These are phyloP conservation scores for Ophiorrhiza pumila DNA, from an alignment of 257 asterid genomes.

Conservation along the genomic window DNA sequence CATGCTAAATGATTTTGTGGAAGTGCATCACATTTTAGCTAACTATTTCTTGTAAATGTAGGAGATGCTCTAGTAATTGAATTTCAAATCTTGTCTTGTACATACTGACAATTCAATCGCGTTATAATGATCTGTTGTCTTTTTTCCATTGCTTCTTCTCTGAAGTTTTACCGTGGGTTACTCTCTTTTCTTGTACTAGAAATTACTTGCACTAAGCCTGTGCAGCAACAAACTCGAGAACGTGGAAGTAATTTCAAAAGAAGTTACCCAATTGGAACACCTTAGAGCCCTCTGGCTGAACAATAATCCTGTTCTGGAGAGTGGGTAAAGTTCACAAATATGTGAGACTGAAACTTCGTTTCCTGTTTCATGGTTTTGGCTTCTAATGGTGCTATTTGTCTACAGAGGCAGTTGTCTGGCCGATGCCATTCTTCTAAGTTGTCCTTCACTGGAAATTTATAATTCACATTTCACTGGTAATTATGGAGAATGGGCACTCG, in stretches of 20 bases:
- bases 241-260: constrained; percentile 43
- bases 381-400: constrained; percentile 15
- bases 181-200: constrained; percentile 33
- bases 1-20: background rate
- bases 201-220: constrained; percentile 76
- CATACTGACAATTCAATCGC: background rate
- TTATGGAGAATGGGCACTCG: constrained; percentile 86
- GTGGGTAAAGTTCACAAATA: constrained; percentile 44
- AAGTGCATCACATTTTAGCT: background rate
- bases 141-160: constrained; percentile 10
- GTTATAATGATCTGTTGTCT: constrained; percentile 8
- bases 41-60: background rate
- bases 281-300: constrained; percentile 93
- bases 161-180: constrained; percentile 12
- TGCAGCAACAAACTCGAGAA: constrained; percentile 68
- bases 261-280: constrained; percentile 57
- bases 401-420: constrained; percentile 50
- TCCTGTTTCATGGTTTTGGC: background rate
- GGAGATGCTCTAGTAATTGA: background rate
- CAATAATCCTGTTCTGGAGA: constrained; percentile 54
- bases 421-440: constrained; percentile 45
- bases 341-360: background rate
- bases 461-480: constrained; percentile 68
- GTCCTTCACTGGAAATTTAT: constrained; percentile 66
- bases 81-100: background rate